Percentiles rank a stretch among this genome's conserved stretches.
Conservation (phyloP, 2,329 filamentous ascomycete genomes). For the Stemphylium lycopersici region DNA sequence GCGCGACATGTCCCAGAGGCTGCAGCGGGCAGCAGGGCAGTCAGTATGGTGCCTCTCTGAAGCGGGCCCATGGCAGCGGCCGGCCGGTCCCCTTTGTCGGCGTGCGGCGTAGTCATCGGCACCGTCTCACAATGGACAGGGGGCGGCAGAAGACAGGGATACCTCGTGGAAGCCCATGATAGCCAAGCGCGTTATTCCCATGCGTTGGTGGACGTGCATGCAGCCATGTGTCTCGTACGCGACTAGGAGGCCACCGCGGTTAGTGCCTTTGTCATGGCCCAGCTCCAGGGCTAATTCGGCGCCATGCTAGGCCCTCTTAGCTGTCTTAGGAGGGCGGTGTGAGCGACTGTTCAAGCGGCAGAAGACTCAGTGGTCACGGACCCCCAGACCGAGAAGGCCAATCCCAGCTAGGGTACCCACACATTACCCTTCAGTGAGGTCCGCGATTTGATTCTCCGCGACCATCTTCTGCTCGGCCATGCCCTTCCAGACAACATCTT, state of each 20-base stretch:
- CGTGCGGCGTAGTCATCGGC: constrained; percentile 19
- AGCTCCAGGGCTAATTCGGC: constrained; percentile 30
- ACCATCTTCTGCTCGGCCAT: constrained; percentile 42
- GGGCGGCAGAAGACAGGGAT: constrained; percentile 35
- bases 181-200: constrained; percentile 40
- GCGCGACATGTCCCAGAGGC: too few relatives aligned
- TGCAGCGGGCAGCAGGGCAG: too few relatives aligned
- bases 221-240: constrained; percentile 39
- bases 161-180: constrained; percentile 42
- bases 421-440: constrained; percentile 40
- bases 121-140: constrained; percentile 19
- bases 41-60: not conserved
- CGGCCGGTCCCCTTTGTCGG: constrained; percentile 10
- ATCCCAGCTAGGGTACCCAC: constrained; percentile 47
- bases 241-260: constrained; percentile 27
- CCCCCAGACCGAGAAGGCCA: constrained; percentile 26
- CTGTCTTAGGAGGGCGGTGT: constrained; percentile 39
- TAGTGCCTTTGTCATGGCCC: constrained; percentile 39
- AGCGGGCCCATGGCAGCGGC: constrained; percentile 1
- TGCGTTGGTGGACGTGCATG: constrained; percentile 29
- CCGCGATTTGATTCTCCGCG: constrained; percentile 38
- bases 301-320: constrained; percentile 35
- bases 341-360: constrained; percentile 29
- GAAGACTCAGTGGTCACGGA: constrained; percentile 32
- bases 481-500: constrained; percentile 40